These are phyloP conservation scores for Neurospora sp. DNA, from an alignment of 2,329 filamentous ascomycete species.

Conservation along the genomic window DNA sequence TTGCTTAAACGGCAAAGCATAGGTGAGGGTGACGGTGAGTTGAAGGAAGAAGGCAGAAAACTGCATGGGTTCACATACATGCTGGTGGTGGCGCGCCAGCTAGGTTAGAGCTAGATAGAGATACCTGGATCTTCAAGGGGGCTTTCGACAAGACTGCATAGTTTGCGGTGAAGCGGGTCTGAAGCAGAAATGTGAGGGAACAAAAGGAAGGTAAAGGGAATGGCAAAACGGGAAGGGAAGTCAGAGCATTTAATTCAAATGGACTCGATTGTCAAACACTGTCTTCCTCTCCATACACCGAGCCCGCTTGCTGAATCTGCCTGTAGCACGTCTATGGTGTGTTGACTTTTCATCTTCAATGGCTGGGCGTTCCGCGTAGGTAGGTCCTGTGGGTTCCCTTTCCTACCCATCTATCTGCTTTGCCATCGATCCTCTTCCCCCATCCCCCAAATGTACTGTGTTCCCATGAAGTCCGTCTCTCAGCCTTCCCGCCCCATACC, in stretches of 20 bases:
- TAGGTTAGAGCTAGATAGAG: background rate
- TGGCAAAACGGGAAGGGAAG: background rate
- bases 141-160: background rate
- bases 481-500: background rate
- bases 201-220: background rate
- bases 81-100: background rate
- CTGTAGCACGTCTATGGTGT: background rate
- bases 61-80: background rate
- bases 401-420: background rate
- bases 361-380: background rate
- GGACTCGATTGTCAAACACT: background rate
- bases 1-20: slow-evolving; percentile 22
- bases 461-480: background rate
- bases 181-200: background rate
- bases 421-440: background rate
- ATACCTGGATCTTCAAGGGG: background rate
- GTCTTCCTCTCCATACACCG: background rate
- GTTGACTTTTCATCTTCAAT: background rate
- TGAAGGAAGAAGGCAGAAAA: background rate
- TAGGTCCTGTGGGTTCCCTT: background rate
- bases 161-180: background rate
- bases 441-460: background rate
- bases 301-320: background rate
- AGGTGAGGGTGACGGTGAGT: background rate
- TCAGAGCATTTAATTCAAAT: background rate